These are phyloP conservation scores for Aspergillus amoenus DNA, from an alignment of 2,329 filamentous ascomycete species.

Conservation along the genomic window DNA sequence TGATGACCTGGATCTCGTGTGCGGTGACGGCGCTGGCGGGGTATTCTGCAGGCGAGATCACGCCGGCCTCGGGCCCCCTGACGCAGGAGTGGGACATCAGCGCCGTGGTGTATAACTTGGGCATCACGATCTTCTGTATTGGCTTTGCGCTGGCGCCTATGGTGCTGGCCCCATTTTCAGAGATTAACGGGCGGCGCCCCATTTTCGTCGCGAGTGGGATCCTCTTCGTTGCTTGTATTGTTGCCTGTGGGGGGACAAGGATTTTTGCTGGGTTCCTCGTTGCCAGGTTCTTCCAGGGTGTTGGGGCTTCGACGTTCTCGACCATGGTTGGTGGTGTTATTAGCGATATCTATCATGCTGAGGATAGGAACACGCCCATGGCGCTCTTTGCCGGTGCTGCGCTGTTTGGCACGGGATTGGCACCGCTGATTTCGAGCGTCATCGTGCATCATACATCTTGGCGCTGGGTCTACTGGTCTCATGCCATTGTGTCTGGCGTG, in stretches of 20 bases:
- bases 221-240: conserved; percentile 68
- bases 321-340: conserved; percentile 93
- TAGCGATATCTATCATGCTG: conserved; percentile 76
- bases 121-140: conserved; percentile 77
- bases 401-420: conserved; percentile 74
- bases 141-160: conserved; percentile 85
- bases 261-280: conserved; percentile 72
- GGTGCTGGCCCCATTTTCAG: conserved; percentile 82
- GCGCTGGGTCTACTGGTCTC: conserved; percentile 89
- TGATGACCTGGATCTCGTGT: conserved; percentile 73
- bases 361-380: conserved; percentile 86
- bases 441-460: conserved; percentile 68
- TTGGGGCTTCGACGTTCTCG: conserved; percentile 73
- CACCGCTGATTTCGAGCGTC: conserved; percentile 69
- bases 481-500: conserved; percentile 67
- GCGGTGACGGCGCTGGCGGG: conserved; percentile 74
- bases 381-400: conserved; percentile 79
- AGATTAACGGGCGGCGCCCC: conserved; percentile 82
- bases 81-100: conserved; percentile 64
- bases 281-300: conserved; percentile 72
- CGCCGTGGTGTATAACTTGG: conserved; percentile 65
- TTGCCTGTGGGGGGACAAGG: conserved; percentile 70
- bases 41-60: conserved; percentile 79
- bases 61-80: conserved; percentile 67
- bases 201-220: conserved; percentile 75